Percentiles rank a stretch among this genome's conserved stretches.
Conservation (phyloP, 2,329 filamentous ascomycete species). For the Pseudogymnoascus sp. region DNA sequence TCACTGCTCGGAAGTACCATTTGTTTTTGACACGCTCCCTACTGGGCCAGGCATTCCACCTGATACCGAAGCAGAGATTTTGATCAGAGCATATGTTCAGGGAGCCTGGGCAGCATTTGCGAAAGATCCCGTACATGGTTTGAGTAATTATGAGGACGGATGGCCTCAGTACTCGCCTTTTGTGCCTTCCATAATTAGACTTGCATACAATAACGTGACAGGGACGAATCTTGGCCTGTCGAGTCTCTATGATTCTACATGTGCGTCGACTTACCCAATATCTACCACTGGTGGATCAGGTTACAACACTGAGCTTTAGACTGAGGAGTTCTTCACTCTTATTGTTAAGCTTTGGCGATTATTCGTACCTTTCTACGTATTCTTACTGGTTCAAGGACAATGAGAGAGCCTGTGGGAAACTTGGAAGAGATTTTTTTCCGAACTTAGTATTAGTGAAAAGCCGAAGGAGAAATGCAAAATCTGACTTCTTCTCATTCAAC, state of each 20-base stretch:
- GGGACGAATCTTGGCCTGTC: slow-evolving; percentile 19
- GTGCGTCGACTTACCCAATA: slow-evolving; percentile 16
- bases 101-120: slow-evolving; percentile 31
- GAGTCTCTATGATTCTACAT: slow-evolving; percentile 17
- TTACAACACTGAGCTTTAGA: not conserved
- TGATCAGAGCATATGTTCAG: slow-evolving; percentile 24
- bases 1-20: slow-evolving; percentile 26
- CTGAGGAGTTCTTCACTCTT: not conserved
- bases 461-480: not conserved
- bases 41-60: not conserved
- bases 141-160: slow-evolving; percentile 20
- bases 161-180: slow-evolving; percentile 21
- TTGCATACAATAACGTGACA: slow-evolving; percentile 20
- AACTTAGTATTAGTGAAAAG: not conserved
- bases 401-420: not conserved
- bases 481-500: not conserved
- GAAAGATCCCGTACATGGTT: slow-evolving; percentile 27
- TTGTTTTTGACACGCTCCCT: slow-evolving; percentile 25
- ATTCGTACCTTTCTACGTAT: not conserved
- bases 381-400: not conserved
- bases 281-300: not conserved
- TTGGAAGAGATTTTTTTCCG: not conserved
- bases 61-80: slow-evolving; percentile 20
- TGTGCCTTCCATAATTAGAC: slow-evolving; percentile 19
- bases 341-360: not conserved